Conservation (phyloP, 495 filamentous ascomycete genomes). For the Poronia punctata region DNA sequence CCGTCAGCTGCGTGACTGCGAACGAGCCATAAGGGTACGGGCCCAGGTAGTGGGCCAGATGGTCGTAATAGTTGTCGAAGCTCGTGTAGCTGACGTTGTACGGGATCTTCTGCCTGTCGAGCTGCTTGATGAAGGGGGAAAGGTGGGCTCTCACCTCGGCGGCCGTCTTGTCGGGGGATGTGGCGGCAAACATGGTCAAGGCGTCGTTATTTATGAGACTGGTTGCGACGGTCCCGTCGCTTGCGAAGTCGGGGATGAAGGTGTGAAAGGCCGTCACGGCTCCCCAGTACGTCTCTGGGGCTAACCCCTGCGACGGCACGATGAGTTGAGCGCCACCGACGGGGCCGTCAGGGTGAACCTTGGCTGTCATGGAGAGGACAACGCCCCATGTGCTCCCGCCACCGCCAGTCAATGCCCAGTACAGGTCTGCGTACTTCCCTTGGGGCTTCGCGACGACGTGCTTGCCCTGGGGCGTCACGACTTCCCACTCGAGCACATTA, state of each 20-base stretch:
- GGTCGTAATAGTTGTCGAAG: constrained; percentile 29
- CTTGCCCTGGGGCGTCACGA: constrained; percentile 42
- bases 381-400: constrained; percentile 48
- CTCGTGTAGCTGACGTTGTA: constrained; percentile 16
- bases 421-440: constrained; percentile 46
- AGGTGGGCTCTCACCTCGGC: constrained; percentile 19
- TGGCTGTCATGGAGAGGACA: constrained; percentile 38
- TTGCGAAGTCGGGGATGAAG: not conserved
- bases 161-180: constrained; percentile 19
- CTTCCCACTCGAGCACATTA: constrained; percentile 50
- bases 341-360: constrained; percentile 23
- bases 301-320: constrained; percentile 9
- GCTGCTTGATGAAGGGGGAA: constrained; percentile 19
- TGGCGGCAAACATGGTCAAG: constrained; percentile 34
- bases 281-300: constrained; percentile 30
- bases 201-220: constrained; percentile 31
- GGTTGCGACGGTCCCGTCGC: constrained; percentile 33
- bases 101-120: constrained; percentile 19
- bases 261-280: constrained; percentile 16
- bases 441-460: constrained; percentile 35
- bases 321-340: constrained; percentile 11
- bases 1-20: constrained; percentile 4
- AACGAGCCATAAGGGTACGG: constrained; percentile 11
- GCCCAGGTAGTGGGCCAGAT: constrained; percentile 29
- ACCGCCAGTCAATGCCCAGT: constrained; percentile 53